A percentile compares a stretch with the other conserved stretches of the same genome.
phyloP scores from a whole-genome alignment of 2,329 filamentous ascomycete genomes.

The Fonsecaea erecta region DNA sequence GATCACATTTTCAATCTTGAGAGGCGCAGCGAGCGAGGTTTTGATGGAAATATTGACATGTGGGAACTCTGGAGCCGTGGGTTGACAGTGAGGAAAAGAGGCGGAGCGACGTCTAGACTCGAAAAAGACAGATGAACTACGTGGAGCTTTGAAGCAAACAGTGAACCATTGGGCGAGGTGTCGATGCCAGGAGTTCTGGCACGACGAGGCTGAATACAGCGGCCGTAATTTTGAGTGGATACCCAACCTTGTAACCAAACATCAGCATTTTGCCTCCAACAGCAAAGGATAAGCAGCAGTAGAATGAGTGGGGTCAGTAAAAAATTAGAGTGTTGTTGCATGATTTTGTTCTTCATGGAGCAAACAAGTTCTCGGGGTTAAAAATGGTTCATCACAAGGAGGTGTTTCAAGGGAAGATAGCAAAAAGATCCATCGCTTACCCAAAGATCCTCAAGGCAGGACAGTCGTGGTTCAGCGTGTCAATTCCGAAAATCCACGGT shows the following conservation, averaged over 20 bases:
- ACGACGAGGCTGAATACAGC: neutral
- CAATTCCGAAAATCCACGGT: neutral
- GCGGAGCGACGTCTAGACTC: neutral
- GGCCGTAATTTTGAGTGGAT: neutral
- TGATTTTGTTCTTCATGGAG: slow-evolving; percentile 63
- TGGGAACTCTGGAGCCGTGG: neutral
- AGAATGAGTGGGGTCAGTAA: slow-evolving; percentile 59
- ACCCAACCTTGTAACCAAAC: neutral
- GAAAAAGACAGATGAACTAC: neutral
- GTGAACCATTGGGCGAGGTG: neutral
- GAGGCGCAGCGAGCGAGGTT: neutral
- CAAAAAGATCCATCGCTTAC: slow-evolving; percentile 31
- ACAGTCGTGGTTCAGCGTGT: neutral
- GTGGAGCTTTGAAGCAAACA: neutral
- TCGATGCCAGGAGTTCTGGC: neutral
- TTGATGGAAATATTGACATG: neutral
- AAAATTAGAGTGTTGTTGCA: slow-evolving; percentile 75
- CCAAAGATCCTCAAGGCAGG: slow-evolving; percentile 18
- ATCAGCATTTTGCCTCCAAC: neutral
- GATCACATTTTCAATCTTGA: neutral
- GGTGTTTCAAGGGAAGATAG: neutral
- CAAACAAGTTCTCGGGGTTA: slow-evolving; percentile 63
- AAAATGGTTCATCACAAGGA: slow-evolving; percentile 68
- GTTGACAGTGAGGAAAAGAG: neutral
- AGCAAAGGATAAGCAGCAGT: neutral